Percentiles rank a stretch among this genome's conserved stretches.
phyloP scores from a whole-genome alignment of 2,329 filamentous ascomycete genomes.

The Aspergillus bombycis region DNA sequence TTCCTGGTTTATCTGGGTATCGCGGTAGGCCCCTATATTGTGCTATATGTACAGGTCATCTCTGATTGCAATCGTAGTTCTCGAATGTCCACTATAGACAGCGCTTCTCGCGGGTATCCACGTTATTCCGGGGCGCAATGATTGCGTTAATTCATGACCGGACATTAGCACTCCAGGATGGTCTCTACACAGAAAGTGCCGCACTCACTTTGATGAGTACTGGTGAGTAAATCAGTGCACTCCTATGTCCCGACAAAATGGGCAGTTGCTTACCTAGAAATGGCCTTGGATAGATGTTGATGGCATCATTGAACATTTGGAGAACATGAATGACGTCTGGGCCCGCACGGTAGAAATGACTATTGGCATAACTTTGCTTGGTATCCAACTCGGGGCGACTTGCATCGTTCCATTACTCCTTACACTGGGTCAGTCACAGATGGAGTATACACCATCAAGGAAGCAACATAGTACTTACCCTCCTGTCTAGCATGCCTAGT shows the following conservation, averaged over 20 bases:
- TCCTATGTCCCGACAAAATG: background rate
- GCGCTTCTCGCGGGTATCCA: background rate
- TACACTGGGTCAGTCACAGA: conserved; percentile 1
- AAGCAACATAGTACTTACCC: background rate
- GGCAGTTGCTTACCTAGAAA: background rate
- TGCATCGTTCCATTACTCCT: conserved; percentile 1
- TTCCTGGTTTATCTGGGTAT: conserved; percentile 42
- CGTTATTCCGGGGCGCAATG: background rate
- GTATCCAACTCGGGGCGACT: background rate
- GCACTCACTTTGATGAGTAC: conserved; percentile 3
- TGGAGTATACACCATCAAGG: background rate
- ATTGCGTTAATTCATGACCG: background rate
- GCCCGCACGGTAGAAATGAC: background rate
- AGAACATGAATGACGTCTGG: background rate
- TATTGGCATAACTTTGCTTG: background rate
- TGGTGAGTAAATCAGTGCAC: background rate
- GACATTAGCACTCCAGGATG: background rate
- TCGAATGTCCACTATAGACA: conserved; percentile 4
- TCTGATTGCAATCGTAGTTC: background rate
- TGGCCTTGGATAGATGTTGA: background rate
- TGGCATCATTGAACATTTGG: background rate
- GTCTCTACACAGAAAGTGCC: background rate
- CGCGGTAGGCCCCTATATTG: conserved; percentile 27
- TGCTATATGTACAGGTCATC: background rate
- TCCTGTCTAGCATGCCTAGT: background rate